A percentile compares a stretch with the other conserved stretches of the same genome.
phyloP scores from a whole-genome alignment of 371 early-diverging fungal genomes.

The Apophysomyces ossiformis region DNA sequence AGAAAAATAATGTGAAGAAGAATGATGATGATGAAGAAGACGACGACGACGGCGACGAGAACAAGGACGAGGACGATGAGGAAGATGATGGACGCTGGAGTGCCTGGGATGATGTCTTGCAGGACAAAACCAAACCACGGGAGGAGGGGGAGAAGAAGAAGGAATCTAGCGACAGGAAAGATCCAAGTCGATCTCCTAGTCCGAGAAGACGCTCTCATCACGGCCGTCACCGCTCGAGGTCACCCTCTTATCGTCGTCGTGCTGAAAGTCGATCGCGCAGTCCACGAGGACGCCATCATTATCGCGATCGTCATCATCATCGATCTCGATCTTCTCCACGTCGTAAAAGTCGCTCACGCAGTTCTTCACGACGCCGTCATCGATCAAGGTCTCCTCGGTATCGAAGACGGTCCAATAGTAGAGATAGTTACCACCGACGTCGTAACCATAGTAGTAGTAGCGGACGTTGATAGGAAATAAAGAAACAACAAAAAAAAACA shows the following conservation, averaged over 20 bases:
- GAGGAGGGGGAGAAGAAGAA: neutral
- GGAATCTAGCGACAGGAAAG: no score
- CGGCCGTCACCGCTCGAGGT: no score
- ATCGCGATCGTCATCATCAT: no score
- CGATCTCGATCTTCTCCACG: no score
- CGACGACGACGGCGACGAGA: neutral
- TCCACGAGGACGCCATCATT: no score
- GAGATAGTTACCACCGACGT: neutral
- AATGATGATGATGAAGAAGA: conserved; percentile 3
- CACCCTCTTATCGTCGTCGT: no score
- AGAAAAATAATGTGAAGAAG: no score
- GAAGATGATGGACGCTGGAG: conserved; percentile 38
- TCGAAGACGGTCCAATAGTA: conserved; percentile 4
- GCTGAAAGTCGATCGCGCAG: no score
- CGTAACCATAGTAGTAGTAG: neutral
- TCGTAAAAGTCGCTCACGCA: neutral
- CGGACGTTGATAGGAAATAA: neutral
- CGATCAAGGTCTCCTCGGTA: neutral
- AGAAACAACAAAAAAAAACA: neutral
- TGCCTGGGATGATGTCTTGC: conserved; percentile 36
- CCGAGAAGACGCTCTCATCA: no score
- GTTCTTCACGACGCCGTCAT: neutral
- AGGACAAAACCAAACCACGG: conserved; percentile 11
- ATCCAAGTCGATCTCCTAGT: no score
- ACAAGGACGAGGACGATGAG: conserved; percentile 30